Conservation (phyloP, 129 eudicot genomes). For the Chrysanthemum seticuspe region DNA sequence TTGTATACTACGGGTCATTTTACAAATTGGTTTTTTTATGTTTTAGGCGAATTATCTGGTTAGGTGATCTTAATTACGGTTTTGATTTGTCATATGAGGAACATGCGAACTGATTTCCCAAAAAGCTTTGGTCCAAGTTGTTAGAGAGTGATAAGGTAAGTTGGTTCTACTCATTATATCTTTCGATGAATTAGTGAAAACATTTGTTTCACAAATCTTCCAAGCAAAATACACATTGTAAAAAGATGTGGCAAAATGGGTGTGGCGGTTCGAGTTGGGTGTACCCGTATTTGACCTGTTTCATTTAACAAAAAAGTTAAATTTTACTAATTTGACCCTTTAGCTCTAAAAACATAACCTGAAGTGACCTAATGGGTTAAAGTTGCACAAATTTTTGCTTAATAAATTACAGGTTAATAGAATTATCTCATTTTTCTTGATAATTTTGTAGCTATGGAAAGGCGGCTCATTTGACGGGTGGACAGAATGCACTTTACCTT, state of each 20-base stretch:
- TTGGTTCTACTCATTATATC: neutral
- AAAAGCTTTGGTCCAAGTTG: constrained; percentile 70
- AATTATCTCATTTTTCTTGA: too few species aligned
- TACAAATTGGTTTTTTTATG: constrained; percentile 1
- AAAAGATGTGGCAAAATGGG: neutral
- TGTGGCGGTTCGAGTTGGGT: neutral
- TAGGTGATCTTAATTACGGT: constrained; percentile 92
- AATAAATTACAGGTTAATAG: neutral
- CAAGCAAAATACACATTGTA: neutral
- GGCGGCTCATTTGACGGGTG: too few species aligned
- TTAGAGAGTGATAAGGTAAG: constrained; percentile 73
- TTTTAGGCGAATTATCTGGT: constrained; percentile 82
- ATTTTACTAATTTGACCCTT: constrained; percentile 5
- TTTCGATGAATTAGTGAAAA: neutral
- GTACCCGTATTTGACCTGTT: neutral
- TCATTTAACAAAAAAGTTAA: neutral
- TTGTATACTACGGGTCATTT: neutral
- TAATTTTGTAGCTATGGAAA: too few species aligned
- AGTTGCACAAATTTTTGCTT: neutral
- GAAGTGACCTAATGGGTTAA: neutral
- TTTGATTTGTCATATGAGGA: constrained; percentile 69
- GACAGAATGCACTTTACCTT: too few species aligned
- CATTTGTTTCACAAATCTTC: neutral
- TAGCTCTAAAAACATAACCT: neutral
- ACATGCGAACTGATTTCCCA: constrained; percentile 67